Evolutionary conservation across 2,329 filamentous ascomycete genomes (phyloP), one percentile per base, ranked within the genome.

Genomic region (Colletotrichum paranaense): DNA sequence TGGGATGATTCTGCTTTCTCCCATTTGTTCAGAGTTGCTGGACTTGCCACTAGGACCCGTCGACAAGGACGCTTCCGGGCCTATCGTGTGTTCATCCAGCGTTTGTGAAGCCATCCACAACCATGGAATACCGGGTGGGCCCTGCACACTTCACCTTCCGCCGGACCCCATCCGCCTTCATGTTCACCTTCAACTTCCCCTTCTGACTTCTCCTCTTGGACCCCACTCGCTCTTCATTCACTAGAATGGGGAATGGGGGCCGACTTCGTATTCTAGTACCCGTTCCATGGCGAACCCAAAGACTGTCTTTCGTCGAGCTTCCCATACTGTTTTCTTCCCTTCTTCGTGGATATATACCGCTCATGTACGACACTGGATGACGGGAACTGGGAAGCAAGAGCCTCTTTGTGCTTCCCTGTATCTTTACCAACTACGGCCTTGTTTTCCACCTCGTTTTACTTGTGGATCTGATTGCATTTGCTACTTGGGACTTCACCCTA

Each of bases 61-160:
- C 22, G 38, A 32, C 6, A 64, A 6, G 35, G 24, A 2, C 4
- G 11, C 35, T 16, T 9, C 38, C 38, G 9, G n/a, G 16, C 42
- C 26, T 56, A 16, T 28, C 35, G 57, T 24, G 11, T 16, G 26
- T 63, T 42, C 56, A n/a, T 24, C 58, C 35, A 30, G 38, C 60
- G 70, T 73, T 73, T 73, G 70, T 64, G 26, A 62, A 35, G 66
- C 52, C 57, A 52, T 62, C 38, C 64, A 49, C 57, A 30, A 49
- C 38, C 64, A 49, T 19, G 42, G 19, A 22, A 49, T 49, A 49
- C 19, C 1, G 7, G 3, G 42, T 32, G 42, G 16, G 38, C 3
- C 7, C 42, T 1, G n/a, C 52, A 11, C 57, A 71, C 68, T 55
- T 28, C 19, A 32, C 35, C 35, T 16, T 49, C 38, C n/a, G 19